Base-by-base conservation (phyloP, 768 basidiomycete species). In the Leccinum disarticulatum region DNA sequence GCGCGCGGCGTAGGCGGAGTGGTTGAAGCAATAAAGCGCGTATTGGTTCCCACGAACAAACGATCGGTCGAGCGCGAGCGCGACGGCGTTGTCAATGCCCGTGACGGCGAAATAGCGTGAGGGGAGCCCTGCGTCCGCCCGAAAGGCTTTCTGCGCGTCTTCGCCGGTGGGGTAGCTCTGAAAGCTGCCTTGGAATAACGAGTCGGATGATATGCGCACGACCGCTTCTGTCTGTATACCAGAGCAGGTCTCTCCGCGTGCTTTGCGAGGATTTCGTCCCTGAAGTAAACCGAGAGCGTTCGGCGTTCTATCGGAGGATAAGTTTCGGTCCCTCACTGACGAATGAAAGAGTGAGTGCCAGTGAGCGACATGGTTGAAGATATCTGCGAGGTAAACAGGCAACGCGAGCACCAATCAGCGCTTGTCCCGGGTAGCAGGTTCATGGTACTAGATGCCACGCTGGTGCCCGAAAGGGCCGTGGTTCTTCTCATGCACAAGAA, bases 271-370 rank as follows among this genome's bases (percentile, higher is more conserved):
- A 92, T 79, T 36, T 84, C 79, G 4, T 77, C 73, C 14, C 68
- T 70, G 70, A 91, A 91, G 74, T 83, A 91, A n/a, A 78, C 74
- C 7, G 83, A 75, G 31, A 90, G 79, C 0, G 88, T 89, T 30
- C 80, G 76, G 31, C 72, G 66, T 31, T 79, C 81, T 31, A 90
- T 77, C 0, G 84, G 84, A 6, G 86, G 85, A 0, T 83, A n/a
- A n/a, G 65, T 6, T 74, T 72, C 1, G 86, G 77, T 0, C 88
- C 90, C 65, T 82, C 71, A 35, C n/a, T n/a, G n/a, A 87, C 86
- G 10, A 73, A 77, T 7, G 87, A 88, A 28, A 76, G 76, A 0
- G 80, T 76, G 38, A 85, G 65, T n/a, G n/a, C n/a, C n/a, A n/a
- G n/a, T 25, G 59, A 60, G 41, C 70, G 71, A 52, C 64, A 60